Conservation (phyloP, 2,329 filamentous ascomycete genomes). For the Pleomassaria siparia region DNA sequence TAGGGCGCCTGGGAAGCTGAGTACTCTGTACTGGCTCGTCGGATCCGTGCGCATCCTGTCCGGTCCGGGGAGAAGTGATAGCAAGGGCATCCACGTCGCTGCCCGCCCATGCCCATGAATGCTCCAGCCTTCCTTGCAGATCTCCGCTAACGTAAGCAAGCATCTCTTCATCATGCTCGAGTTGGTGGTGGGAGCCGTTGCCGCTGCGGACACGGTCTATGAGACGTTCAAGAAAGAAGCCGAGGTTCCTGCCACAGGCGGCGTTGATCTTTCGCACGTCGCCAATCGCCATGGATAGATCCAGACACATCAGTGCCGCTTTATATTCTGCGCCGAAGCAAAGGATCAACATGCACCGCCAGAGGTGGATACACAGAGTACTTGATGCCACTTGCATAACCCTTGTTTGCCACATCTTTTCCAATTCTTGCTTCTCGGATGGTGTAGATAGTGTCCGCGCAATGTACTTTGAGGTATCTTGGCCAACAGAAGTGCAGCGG, state of each 20-base stretch:
- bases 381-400: slow-evolving; percentile 70
- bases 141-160: slow-evolving; percentile 85
- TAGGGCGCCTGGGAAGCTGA: slow-evolving; percentile 50
- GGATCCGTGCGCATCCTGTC: slow-evolving; percentile 16
- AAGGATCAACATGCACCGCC: slow-evolving; percentile 81
- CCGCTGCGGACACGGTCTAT: slow-evolving; percentile 56
- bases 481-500: slow-evolving; percentile 71
- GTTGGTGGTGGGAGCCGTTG: slow-evolving; percentile 38
- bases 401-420: slow-evolving; percentile 54
- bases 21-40: slow-evolving; percentile 38
- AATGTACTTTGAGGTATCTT: slow-evolving; percentile 78
- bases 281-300: slow-evolving; percentile 70
- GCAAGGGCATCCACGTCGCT: slow-evolving; percentile 38
- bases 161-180: slow-evolving; percentile 79
- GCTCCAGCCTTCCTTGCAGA: slow-evolving; percentile 75
- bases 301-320: slow-evolving; percentile 71
- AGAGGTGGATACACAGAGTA: slow-evolving; percentile 79
- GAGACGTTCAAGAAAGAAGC: slow-evolving; percentile 75
- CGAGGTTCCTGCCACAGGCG: slow-evolving; percentile 77
- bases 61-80: slow-evolving; percentile 7
- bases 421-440: slow-evolving; percentile 21
- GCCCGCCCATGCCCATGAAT: slow-evolving; percentile 77
- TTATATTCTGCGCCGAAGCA: slow-evolving; percentile 73
- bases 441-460: slow-evolving; percentile 61
- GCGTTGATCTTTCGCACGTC: slow-evolving; percentile 71